These are phyloP conservation scores for Gentiana straminea DNA, from an alignment of 257 asterid species.

Conservation along the genomic window DNA sequence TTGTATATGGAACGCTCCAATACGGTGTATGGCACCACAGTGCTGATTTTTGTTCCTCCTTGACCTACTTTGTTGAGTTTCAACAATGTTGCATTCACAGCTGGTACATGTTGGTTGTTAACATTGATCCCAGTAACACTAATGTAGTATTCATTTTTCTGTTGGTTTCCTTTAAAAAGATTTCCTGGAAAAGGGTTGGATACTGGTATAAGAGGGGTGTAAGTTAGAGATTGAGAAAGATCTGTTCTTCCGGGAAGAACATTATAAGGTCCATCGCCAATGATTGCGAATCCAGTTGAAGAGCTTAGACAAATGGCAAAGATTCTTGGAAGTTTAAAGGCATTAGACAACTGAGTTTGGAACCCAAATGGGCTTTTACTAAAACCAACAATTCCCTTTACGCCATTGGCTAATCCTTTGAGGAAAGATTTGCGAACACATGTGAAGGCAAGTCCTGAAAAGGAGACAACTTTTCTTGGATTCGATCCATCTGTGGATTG, in stretches of 20 bases:
- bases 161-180: background rate
- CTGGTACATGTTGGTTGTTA: background rate
- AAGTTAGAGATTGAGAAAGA: slow-evolving; percentile 6
- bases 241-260: slow-evolving; percentile 12
- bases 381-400: slow-evolving; percentile 17
- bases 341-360: slow-evolving; percentile 7
- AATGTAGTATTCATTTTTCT: slow-evolving; percentile 12
- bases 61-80: background rate
- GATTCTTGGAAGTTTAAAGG: slow-evolving; percentile 5
- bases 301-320: slow-evolving; percentile 11
- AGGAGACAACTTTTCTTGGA: slow-evolving; percentile 10
- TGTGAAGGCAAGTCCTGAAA: background rate
- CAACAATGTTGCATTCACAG: slow-evolving; percentile 5
- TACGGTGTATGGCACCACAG: slow-evolving; percentile 3
- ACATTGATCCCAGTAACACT: slow-evolving; percentile 6
- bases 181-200: slow-evolving; percentile 5
- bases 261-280: slow-evolving; percentile 14
- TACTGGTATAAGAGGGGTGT: slow-evolving; percentile 6
- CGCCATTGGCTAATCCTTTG: slow-evolving; percentile 11
- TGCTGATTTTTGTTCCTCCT: slow-evolving; percentile 17
- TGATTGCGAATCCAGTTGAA: slow-evolving; percentile 9
- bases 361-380: slow-evolving; percentile 8
- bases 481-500: slow-evolving; percentile 15
- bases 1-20: slow-evolving; percentile 14
- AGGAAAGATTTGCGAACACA: slow-evolving; percentile 2